phyloP scores from a whole-genome alignment of 2,329 filamentous ascomycete species.

The Aspergillus sp. region DNA sequence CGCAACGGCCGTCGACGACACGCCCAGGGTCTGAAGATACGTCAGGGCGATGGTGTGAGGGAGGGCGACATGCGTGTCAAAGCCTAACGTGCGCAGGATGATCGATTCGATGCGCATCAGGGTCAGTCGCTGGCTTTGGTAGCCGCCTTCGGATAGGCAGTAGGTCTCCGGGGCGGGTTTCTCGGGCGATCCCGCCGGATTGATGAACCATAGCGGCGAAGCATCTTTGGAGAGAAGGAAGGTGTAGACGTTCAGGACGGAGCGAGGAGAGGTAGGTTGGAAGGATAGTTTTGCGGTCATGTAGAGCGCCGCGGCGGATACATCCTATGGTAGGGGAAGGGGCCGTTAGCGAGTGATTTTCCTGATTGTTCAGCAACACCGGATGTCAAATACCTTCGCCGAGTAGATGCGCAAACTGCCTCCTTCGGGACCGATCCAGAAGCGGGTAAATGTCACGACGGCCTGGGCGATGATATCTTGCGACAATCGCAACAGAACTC shows the following conservation, averaged over 20 bases:
- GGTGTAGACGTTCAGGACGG: constrained; percentile 79
- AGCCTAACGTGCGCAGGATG: constrained; percentile 73
- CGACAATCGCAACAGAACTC: constrained; percentile 74
- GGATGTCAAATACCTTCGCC: constrained; percentile 35
- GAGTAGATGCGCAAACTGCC: constrained; percentile 45
- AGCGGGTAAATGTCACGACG: constrained; percentile 76
- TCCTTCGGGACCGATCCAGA: constrained; percentile 63
- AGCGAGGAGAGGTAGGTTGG: constrained; percentile 71
- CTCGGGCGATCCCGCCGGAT: constrained; percentile 26
- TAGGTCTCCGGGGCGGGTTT: constrained; percentile 54
- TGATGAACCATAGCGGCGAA: constrained; percentile 53
- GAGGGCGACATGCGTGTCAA: constrained; percentile 79
- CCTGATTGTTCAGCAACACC: too few species aligned
- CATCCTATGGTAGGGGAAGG: constrained; percentile 56
- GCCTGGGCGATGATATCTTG: constrained; percentile 85
- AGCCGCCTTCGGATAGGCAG: constrained; percentile 72
- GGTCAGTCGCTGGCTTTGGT: constrained; percentile 62
- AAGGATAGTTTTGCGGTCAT: constrained; percentile 80
- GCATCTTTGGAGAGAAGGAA: constrained; percentile 67
- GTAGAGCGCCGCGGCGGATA: constrained; percentile 79
- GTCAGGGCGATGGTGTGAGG: constrained; percentile 86
- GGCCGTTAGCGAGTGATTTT: not conserved
- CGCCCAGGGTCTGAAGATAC: constrained; percentile 86
- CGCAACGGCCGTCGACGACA: constrained; percentile 60
- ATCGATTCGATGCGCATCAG: constrained; percentile 75